phyloP scores from a whole-genome alignment of 169 alveolate species.

The Eimeria maxima region DNA sequence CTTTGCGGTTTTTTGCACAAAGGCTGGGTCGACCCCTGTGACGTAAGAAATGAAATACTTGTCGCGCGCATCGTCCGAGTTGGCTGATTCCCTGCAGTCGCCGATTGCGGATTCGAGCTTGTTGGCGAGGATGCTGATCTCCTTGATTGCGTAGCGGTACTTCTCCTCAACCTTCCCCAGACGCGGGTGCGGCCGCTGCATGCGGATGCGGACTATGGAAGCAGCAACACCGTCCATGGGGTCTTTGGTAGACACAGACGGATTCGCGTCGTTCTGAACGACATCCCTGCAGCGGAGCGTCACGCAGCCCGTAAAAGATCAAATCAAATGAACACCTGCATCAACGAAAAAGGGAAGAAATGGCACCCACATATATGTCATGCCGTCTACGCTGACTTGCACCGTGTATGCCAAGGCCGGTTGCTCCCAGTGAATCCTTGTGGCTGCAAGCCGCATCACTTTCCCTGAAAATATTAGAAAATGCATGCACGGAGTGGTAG shows the following conservation, averaged over 20 bases:
- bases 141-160: conserved; percentile 93
- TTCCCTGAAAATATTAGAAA: conserved; percentile 18
- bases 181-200: conserved; percentile 93
- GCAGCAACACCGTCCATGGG: conserved; percentile 88
- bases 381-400: conserved; percentile 91
- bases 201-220: conserved; percentile 88
- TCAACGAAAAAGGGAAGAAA: neutral
- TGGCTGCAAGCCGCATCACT: conserved; percentile 86
- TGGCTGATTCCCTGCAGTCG: conserved; percentile 94
- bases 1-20: conserved; percentile 88
- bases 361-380: conserved; percentile 84
- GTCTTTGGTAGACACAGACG: conserved; percentile 89
- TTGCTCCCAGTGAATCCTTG: conserved; percentile 94
- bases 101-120: conserved; percentile 90
- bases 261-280: conserved; percentile 88
- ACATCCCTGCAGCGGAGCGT: conserved; percentile 56
- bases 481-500: neutral
- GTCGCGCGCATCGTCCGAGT: conserved; percentile 94
- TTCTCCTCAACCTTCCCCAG: conserved; percentile 91
- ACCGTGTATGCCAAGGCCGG: conserved; percentile 93
- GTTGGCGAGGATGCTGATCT: conserved; percentile 91
- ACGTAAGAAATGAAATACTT: conserved; percentile 94
- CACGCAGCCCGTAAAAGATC: neutral
- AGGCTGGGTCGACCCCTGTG: conserved; percentile 88
- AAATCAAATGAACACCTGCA: neutral